Conservation (phyloP, 257 asterid genomes). For the Jaltomata sinuosa region DNA sequence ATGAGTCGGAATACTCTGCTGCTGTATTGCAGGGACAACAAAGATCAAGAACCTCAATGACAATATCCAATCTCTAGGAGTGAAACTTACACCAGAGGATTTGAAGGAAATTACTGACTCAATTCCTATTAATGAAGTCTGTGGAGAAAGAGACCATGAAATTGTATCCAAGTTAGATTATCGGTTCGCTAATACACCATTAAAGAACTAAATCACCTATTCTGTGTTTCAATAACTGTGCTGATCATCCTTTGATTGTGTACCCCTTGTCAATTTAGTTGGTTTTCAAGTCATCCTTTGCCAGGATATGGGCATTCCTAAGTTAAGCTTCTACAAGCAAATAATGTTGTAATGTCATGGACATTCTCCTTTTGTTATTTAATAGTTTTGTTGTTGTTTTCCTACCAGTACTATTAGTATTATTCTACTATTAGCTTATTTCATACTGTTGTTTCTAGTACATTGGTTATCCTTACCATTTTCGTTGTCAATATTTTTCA, state of each 20-base stretch:
- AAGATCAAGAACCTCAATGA: slow-evolving; percentile 34
- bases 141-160: slow-evolving; percentile 18
- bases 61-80: slow-evolving; percentile 21
- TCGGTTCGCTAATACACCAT: slow-evolving; percentile 25
- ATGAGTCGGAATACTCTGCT: not conserved
- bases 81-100: slow-evolving; percentile 29
- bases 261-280: not conserved
- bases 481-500: too few species aligned
- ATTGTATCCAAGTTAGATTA: slow-evolving; percentile 5
- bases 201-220: not conserved
- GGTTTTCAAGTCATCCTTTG: not conserved
- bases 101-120: slow-evolving; percentile 24
- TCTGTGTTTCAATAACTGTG: not conserved
- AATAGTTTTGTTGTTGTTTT: not conserved
- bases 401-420: not conserved
- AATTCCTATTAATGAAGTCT: slow-evolving; percentile 26
- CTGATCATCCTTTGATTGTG: not conserved
- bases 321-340: not conserved
- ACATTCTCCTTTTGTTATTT: not conserved
- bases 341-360: not conserved
- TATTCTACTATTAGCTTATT: too few species aligned
- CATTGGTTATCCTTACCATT: too few species aligned
- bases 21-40: slow-evolving; percentile 24
- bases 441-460: too few species aligned
- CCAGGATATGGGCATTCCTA: not conserved